Evolutionary conservation across 2,329 filamentous ascomycete genomes (phyloP), one percentile per base, ranked within the genome.

Genomic region (Aspergillus awamori): DNA sequence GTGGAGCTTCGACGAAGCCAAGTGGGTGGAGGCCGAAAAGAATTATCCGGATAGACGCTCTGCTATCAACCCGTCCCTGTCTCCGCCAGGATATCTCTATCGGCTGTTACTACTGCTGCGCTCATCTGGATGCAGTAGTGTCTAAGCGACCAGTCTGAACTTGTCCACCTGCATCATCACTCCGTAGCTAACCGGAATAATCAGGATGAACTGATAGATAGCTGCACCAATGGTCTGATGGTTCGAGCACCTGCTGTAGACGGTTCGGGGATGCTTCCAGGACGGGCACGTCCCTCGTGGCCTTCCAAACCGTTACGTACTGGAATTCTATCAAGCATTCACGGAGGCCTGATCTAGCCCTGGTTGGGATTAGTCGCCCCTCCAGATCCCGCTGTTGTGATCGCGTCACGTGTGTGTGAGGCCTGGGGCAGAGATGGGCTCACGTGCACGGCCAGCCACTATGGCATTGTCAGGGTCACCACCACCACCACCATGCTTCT

Each of bases 1-100:
- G 53, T 55, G 53, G 53, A 55, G 53, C 53, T 55, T 55, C 53
- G n/a, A 28, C 11, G 38, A 55, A 55, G 53, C 53, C 53, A 55
- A 55, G 39, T 55, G 24, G 38, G 53, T 30, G 53, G 41, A 45
- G 5, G 38, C 26, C 26, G 17, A 10, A 55, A 43, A 55, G 17
- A 55, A n/a, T 30, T 33, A 43, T 22, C 39, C 41, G 38, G n/a
- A 8, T 30, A 43, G n/a, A 41, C 17, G 8, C 24, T 33, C 53
- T 15, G 8, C 8, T 24, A n/a, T 41, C 49, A 11, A 22, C 11
- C 11, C 33, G 22, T 10, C 11, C 8, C 49, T 8, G 26, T 30
- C 45, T 13, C 8, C 5, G 3, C 20, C 13, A 17, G 30, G 38
- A 33, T 30, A 26, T 13, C 5, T 28, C 13, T 5, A 15, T 6